Evolutionary conservation across 2,329 filamentous ascomycete species (phyloP).

Genomic region (Microdochium bolleyi): DNA sequence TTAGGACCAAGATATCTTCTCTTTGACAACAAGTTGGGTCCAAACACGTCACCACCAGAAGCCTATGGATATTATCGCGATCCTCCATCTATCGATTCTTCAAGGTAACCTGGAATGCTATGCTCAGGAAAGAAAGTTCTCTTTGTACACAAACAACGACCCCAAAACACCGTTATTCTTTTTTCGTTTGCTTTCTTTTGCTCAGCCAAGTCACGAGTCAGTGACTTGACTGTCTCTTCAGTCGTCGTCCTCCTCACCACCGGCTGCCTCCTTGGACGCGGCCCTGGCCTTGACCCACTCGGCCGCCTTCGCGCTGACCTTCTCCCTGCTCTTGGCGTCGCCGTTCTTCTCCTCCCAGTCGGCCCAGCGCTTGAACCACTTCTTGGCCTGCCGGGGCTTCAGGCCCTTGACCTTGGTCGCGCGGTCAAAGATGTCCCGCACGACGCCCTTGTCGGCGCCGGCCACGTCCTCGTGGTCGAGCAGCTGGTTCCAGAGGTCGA

Average conservation of each 20-base stretch:
- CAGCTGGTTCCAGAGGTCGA: conserved; percentile 89
- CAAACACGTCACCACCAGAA: no score
- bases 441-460: conserved; percentile 41
- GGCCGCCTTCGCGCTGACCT: conserved; percentile 61
- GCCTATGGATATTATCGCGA: no score
- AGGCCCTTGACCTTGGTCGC: conserved; percentile 61
- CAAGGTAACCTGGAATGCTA: no score
- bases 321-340: conserved; percentile 60
- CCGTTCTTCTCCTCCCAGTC: conserved; percentile 76
- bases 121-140: no score
- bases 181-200: not conserved
- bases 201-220: no score
- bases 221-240: conserved; percentile 11
- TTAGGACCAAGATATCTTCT: no score
- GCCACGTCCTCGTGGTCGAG: conserved; percentile 69
- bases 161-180: no score
- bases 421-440: conserved; percentile 76
- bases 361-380: conserved; percentile 88
- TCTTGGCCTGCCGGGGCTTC: conserved; percentile 75
- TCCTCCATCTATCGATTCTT: no score
- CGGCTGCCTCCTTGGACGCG: conserved; percentile 24
- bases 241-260: conserved; percentile 22
- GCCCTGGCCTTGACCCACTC: conserved; percentile 55
- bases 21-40: no score
- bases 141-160: no score